Conservation (phyloP, 805 yeast species). For the Cyberlindnera mrakii region DNA sequence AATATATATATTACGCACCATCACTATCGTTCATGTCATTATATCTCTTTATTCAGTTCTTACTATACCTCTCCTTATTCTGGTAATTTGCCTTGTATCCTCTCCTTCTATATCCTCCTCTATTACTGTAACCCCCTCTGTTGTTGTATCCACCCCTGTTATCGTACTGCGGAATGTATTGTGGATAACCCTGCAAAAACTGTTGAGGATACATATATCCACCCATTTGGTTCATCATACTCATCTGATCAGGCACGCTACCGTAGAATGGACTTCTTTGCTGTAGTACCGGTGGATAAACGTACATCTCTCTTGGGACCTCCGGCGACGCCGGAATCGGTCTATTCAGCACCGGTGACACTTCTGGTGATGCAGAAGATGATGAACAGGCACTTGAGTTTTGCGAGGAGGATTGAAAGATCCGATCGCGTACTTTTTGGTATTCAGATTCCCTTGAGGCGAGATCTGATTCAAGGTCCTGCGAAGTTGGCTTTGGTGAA, state of each 20-base stretch:
- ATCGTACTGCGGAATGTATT: not conserved
- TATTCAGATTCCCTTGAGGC: constrained; percentile 39
- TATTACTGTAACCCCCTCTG: not conserved
- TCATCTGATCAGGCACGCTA: no score
- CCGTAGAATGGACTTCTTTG: no score
- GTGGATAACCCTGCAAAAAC: not conserved
- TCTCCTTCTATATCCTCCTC: constrained; percentile 8
- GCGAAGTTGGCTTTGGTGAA: constrained; percentile 1
- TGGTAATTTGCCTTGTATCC: constrained; percentile 4
- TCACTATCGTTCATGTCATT: not conserved
- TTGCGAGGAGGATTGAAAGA: constrained; percentile 16
- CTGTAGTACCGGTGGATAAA: no score
- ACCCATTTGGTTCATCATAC: no score
- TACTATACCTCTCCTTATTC: constrained; percentile 3
- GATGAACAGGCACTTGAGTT: no score
- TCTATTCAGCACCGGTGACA: no score
- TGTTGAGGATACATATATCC: no score
- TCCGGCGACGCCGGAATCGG: not conserved
- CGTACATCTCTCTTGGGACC: no score
- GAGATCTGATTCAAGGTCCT: constrained; percentile 27
- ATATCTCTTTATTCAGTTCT: not conserved
- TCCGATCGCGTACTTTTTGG: constrained; percentile 33
- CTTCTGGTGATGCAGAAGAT: no score
- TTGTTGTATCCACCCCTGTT: not conserved
- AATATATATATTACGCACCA: not conserved